These are phyloP conservation scores for Croton setiger DNA, from an alignment of 441 rosid genomes.

Conservation along the genomic window DNA sequence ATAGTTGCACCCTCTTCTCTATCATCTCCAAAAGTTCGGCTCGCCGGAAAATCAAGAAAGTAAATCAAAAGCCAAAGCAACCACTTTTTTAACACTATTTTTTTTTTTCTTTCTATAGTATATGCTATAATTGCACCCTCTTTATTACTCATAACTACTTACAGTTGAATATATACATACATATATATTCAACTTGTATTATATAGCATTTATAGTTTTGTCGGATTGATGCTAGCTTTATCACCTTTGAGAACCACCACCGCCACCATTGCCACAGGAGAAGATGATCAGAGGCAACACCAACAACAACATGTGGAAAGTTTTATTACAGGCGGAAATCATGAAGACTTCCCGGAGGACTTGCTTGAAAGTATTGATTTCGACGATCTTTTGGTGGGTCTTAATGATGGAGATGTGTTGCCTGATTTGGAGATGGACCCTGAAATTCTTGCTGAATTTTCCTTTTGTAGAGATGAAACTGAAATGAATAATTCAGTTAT, in stretches of 20 bases:
- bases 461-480: constrained; percentile 48
- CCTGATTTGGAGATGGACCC: constrained; percentile 85
- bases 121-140: constrained; percentile 15
- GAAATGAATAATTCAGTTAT: constrained; percentile 36
- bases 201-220: neutral
- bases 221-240: constrained; percentile 70
- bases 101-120: too few species aligned
- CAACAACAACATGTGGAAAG: constrained; percentile 42
- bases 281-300: constrained; percentile 32
- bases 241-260: constrained; percentile 38
- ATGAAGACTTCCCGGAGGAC: constrained; percentile 49
- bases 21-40: neutral
- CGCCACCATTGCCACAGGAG: too few species aligned
- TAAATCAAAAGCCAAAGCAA: neutral
- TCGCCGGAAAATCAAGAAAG: constrained; percentile 12
- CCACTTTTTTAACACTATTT: too few species aligned
- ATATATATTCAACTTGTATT: neutral
- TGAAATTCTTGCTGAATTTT: constrained; percentile 62
- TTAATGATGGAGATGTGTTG: constrained; percentile 51
- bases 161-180: neutral
- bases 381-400: constrained; percentile 62
- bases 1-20: constrained; percentile 3
- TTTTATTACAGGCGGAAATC: constrained; percentile 29
- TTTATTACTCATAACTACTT: too few species aligned
- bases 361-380: constrained; percentile 73